Percentiles rank a stretch among this genome's conserved stretches.
Conservation (phyloP, 208 protist genomes). For the Porcisia deanei region DNA sequence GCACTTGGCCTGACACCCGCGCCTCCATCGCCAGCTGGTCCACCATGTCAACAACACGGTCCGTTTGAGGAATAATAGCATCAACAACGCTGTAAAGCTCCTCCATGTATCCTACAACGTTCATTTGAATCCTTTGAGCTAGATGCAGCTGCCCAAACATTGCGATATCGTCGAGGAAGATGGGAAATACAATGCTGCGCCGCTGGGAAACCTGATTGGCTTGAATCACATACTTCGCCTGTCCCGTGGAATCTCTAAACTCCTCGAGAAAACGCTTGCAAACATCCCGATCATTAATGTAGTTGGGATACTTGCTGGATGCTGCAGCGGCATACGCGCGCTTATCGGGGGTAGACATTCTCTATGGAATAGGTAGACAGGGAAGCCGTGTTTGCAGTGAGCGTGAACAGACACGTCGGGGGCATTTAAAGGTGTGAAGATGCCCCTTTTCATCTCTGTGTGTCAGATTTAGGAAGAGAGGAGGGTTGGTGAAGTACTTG, state of each 20-base stretch:
- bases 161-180: slow-evolving; percentile 71
- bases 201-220: slow-evolving; percentile 43
- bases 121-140: slow-evolving; percentile 86
- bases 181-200: slow-evolving; percentile 41
- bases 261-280: slow-evolving; percentile 72
- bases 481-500: not conserved
- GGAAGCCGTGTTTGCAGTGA: not conserved
- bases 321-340: slow-evolving; percentile 57
- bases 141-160: slow-evolving; percentile 72
- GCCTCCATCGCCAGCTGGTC: slow-evolving; percentile 76
- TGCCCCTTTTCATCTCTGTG: not conserved
- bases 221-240: slow-evolving; percentile 58
- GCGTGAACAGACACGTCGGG: not conserved
- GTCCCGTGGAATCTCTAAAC: slow-evolving; percentile 55
- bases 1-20: slow-evolving; percentile 51
- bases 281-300: slow-evolving; percentile 75
- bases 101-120: slow-evolving; percentile 83
- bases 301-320: slow-evolving; percentile 78
- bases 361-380: not conserved
- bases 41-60: slow-evolving; percentile 58
- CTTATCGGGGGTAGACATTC: slow-evolving; percentile 35
- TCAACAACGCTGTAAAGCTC: slow-evolving; percentile 80
- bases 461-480: not conserved
- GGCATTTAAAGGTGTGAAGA: not conserved
- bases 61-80: slow-evolving; percentile 55